Conservation (phyloP, 768 basidiomycete species). For the Suillus subluteus region DNA sequence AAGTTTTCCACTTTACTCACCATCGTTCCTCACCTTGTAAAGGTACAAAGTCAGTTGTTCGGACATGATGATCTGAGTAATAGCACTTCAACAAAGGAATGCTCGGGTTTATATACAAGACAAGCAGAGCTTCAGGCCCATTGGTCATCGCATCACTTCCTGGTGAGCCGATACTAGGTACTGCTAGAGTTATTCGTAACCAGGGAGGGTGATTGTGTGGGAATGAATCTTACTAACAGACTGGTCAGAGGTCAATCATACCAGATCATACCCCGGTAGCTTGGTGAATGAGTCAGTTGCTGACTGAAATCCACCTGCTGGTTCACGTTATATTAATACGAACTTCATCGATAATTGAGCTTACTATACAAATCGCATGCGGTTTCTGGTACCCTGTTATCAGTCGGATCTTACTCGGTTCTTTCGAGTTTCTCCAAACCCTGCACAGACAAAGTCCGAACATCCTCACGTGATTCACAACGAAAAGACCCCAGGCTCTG, state of each 20-base stretch:
- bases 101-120: background rate
- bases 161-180: background rate
- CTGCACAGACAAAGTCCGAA: too few relatives aligned
- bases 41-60: constrained; percentile 46
- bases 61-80: constrained; percentile 14
- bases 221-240: background rate
- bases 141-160: background rate
- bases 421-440: too few relatives aligned
- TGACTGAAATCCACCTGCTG: background rate
- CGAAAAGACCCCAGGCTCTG: too few relatives aligned
- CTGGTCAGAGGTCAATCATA: too few relatives aligned
- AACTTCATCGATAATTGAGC: background rate
- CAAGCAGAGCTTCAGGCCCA: background rate
- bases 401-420: too few relatives aligned
- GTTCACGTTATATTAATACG: background rate
- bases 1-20: constrained; percentile 3
- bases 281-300: constrained; percentile 3
- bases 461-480: too few relatives aligned
- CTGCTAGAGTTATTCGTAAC: background rate
- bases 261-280: background rate
- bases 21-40: constrained; percentile 39
- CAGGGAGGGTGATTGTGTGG: background rate
- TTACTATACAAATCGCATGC: too few relatives aligned
- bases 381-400: too few relatives aligned
- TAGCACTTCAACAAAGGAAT: background rate